Base-by-base conservation (phyloP, 2,329 filamentous ascomycete genomes). In the Phialophora verrucosa region DNA sequence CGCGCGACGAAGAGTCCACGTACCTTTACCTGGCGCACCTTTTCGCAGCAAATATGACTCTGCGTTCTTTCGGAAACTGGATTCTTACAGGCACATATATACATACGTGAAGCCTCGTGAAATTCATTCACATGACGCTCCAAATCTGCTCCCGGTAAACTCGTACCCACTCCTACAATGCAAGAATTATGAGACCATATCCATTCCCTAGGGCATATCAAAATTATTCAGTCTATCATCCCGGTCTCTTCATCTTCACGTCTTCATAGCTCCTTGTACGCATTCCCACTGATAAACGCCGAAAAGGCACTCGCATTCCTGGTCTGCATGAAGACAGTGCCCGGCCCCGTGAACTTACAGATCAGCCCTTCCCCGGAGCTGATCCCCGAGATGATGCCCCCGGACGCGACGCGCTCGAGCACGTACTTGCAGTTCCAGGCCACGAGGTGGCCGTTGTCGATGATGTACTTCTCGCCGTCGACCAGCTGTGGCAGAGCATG, bases 361-460 rank as follows among this genome's bases (percentile, higher is more conserved):
- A 97, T 93, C 42, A 98, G 81, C 0, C 95, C 95, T 79, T 99
- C 95, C 0, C 86, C 90, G 0, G 92, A 89, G 31, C 89, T 88
- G 25, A 97, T 78, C 10, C 90, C 89, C n/a, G 91, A 94, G n/a
- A 99, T 90, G 69, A 99, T 88, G 44, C 95, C 95, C 1, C 95
- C 95, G 2, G 91, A 95, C 0, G 94, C 89, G 3, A 96, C 90
- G 17, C 95, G 89, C 80, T 97, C 93, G 69, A 99, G 88, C 4
- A 91, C 85, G 74, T 98, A 99, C 75, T 96, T 92, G 75, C 91
- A 93, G 76, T 97, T 97, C 95, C 95, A 99, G 0, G 95, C 94
- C 0, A 98, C 93, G 0, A 98, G 84, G 73, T 98, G 93, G 2
- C 92, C 92, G 73, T 97, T 97, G 74, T 97, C 92, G 64, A 97